phyloP scores from a whole-genome alignment of 208 protist genomes.

The Acanthamoeba castellanii region DNA sequence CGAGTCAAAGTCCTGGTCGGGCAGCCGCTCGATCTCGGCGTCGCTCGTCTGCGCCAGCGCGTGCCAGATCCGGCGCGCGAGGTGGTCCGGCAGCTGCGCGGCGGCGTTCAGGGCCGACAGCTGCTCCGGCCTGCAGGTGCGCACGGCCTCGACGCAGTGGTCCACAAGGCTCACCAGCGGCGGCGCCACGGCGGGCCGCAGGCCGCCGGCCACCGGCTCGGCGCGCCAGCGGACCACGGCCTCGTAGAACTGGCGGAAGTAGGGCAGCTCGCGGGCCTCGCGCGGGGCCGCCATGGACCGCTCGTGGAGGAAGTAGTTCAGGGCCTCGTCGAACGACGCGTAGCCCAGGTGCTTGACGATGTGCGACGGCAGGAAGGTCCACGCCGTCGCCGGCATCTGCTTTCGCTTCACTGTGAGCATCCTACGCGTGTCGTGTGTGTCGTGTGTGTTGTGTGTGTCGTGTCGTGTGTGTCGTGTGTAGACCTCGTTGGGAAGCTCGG shows the following conservation, averaged over 20 bases:
- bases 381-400: too few relatives aligned
- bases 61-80: background rate
- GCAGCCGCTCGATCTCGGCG: background rate
- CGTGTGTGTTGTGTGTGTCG: too few relatives aligned
- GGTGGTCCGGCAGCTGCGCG: background rate
- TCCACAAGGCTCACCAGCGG: background rate
- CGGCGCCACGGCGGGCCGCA: background rate
- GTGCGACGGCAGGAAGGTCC: background rate
- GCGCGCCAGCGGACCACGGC: background rate
- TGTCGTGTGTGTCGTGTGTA: too few relatives aligned
- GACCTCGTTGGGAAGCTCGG: constrained; percentile 19
- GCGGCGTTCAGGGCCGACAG: background rate
- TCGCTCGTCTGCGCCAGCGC: background rate
- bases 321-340: constrained; percentile 32
- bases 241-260: constrained; percentile 35
- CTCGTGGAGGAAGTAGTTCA: constrained; percentile 16
- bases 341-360: background rate
- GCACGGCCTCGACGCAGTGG: background rate
- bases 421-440: too few relatives aligned
- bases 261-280: background rate
- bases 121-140: background rate
- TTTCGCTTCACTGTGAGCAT: too few relatives aligned
- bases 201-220: background rate
- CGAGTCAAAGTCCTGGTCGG: background rate
- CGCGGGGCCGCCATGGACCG: too few relatives aligned